Percentiles rank a stretch among this genome's conserved stretches.
These are phyloP conservation scores for Cornus controversa DNA, from an alignment of 148 eudicot genomes.

Conservation along the genomic window DNA sequence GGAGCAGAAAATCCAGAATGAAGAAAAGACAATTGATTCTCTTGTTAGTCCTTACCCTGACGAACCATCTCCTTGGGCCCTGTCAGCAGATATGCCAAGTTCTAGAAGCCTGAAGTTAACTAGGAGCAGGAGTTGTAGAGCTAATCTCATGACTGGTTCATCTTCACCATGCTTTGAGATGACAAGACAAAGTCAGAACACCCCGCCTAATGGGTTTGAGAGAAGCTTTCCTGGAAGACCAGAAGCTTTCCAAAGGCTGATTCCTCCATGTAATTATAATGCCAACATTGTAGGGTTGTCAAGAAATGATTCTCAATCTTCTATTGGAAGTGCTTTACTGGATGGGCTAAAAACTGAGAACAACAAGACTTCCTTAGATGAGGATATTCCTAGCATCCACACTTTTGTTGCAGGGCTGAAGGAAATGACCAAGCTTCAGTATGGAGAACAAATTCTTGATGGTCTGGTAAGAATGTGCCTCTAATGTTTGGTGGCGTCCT, in stretches of 20 bases:
- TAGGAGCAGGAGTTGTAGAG: slow-evolving; percentile 49
- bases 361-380: slow-evolving; percentile 37
- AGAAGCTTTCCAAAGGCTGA: slow-evolving; percentile 41
- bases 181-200: slow-evolving; percentile 48
- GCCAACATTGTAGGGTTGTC: slow-evolving; percentile 42
- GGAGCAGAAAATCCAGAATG: slow-evolving; percentile 56
- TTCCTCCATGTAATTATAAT: slow-evolving; percentile 52
- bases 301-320: slow-evolving; percentile 69
- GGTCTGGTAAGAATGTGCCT: slow-evolving; percentile 47
- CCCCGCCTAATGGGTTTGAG: slow-evolving; percentile 71
- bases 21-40: slow-evolving; percentile 57
- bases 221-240: slow-evolving; percentile 65
- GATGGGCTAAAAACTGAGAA: slow-evolving; percentile 50
- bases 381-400: slow-evolving; percentile 74
- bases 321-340: slow-evolving; percentile 48
- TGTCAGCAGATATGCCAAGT: slow-evolving; percentile 32
- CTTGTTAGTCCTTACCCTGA: slow-evolving; percentile 46
- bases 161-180: slow-evolving; percentile 36
- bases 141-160: slow-evolving; percentile 35
- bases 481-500: not conserved
- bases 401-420: slow-evolving; percentile 81
- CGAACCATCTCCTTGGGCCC: slow-evolving; percentile 32
- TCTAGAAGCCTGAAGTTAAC: slow-evolving; percentile 44
- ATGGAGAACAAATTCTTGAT: slow-evolving; percentile 52
- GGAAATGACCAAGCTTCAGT: slow-evolving; percentile 78